These are phyloP conservation scores for Ophiorrhiza pumila DNA, from an alignment of 257 asterid genomes.

Conservation along the genomic window DNA sequence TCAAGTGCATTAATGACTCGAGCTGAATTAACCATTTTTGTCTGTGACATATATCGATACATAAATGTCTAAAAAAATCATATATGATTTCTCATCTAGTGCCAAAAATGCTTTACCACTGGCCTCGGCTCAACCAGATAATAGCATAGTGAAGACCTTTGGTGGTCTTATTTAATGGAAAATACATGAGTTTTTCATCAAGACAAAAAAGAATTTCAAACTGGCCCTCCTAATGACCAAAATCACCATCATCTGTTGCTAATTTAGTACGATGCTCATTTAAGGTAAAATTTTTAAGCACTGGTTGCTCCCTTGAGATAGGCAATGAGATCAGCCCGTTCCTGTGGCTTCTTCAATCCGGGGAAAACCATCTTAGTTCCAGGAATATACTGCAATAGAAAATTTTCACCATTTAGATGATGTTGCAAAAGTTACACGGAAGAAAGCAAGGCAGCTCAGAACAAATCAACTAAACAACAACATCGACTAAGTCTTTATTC, in stretches of 20 bases:
- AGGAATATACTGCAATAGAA: conserved; percentile 73
- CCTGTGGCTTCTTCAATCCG: conserved; percentile 95
- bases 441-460: background rate
- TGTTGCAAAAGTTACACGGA: background rate
- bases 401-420: background rate
- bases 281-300: conserved; percentile 33
- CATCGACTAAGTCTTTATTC: no score
- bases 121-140: conserved; percentile 25
- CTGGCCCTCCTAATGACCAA: conserved; percentile 12
- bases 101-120: conserved; percentile 32
- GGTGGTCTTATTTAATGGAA: conserved; percentile 32
- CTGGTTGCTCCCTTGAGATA: conserved; percentile 72
- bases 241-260: conserved; percentile 8
- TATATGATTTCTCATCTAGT: background rate
- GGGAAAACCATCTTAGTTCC: conserved; percentile 99
- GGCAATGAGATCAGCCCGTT: conserved; percentile 81
- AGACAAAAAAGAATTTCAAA: conserved; percentile 22
- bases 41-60: background rate
- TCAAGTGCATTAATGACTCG: background rate
- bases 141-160: conserved; percentile 23
- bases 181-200: background rate
- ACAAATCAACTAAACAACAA: no score
- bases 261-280: background rate
- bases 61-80: conserved; percentile 23
- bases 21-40: background rate